Evolutionary conservation across 257 asterid species (phyloP).

Genomic region (Solanum appendiculatum): DNA sequence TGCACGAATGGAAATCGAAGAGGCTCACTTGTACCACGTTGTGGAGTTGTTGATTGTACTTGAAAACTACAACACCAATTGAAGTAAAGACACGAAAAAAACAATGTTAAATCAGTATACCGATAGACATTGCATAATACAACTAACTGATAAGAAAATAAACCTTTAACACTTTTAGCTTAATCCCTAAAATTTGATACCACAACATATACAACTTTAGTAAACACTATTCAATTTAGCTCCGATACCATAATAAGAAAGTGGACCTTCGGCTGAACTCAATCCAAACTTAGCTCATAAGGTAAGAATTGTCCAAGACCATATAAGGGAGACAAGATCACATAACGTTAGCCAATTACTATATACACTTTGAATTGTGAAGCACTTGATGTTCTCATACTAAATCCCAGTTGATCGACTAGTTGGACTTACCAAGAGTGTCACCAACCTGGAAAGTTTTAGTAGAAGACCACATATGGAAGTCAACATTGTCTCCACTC

Average conservation of each 20-base stretch:
- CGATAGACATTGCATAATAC: background rate
- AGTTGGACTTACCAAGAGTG: constrained; percentile 5
- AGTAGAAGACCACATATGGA: constrained; percentile 6
- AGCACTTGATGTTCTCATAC: background rate
- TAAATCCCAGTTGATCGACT: background rate
- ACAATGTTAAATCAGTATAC: background rate
- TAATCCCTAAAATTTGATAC: background rate
- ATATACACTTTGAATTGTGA: too few relatives aligned
- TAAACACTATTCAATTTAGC: background rate
- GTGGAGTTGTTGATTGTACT: constrained; percentile 12
- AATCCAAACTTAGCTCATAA: background rate
- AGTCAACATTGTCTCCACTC: constrained; percentile 15
- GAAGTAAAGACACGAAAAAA: background rate
- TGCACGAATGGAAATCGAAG: constrained; percentile 16
- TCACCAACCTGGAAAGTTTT: constrained; percentile 10
- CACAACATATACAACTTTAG: background rate
- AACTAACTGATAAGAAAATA: background rate
- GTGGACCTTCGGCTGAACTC: background rate
- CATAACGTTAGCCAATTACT: background rate
- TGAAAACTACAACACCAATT: constrained; percentile 5
- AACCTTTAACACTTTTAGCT: too few relatives aligned
- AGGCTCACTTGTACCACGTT: constrained; percentile 15
- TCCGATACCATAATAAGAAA: background rate
- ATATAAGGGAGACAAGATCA: background rate
- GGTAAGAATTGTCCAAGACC: too few relatives aligned